Base-by-base conservation (phyloP, 352 stramenopile species). In the Globisporangium abappressorium region DNA sequence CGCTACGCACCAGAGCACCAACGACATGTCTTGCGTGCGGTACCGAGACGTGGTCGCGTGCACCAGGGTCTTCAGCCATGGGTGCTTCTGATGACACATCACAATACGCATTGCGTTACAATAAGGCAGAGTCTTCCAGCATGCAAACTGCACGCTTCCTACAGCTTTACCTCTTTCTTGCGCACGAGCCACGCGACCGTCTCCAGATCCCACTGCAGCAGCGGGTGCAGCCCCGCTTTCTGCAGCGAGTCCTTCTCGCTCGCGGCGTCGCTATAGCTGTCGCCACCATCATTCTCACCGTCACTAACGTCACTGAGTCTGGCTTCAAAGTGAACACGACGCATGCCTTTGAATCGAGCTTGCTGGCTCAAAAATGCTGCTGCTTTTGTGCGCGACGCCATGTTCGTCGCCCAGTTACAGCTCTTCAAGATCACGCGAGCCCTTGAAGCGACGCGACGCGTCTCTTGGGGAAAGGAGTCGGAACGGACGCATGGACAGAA, bases 131-230 rank as follows among this genome's bases (percentile, higher is more conserved):
- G 15, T 9, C 15, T 11, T 49, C 15, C 15, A 49, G 41, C 41
- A 22, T 0, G 8, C 9, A 33, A 33, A 46, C 22, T 9, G 20
- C 41, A 49, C 6, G 41, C 41, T 22, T 49, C 8, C 12, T 43
- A 3, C 36, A 15, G 38, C 38, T 6, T n/a, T 26, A 87, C 82
- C 72, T 86, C 69, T 71, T 77, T 80, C 49, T 70, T 63, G 15
- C 62, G 64, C 41, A 78, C 71, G 26, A 87, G 15, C 75, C 77
- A 84, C 0, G 49, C 18, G 36, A 92, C 66, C 9, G 66, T 64
- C 5, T 65, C 62, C 46, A 92, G 68, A 30, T 92, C 84, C 70
- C 77, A 89, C 72, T 90, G 77, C 22, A 92, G 55, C 55, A 89
- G 49, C 20, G 79, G 81, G 56, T 85, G 81, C 46, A 90, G 64